Percentiles rank a stretch among this genome's conserved stretches.
These are phyloP conservation scores for Lagenidium giganteum DNA, from an alignment of 352 stramenopile genomes.

Conservation along the genomic window DNA sequence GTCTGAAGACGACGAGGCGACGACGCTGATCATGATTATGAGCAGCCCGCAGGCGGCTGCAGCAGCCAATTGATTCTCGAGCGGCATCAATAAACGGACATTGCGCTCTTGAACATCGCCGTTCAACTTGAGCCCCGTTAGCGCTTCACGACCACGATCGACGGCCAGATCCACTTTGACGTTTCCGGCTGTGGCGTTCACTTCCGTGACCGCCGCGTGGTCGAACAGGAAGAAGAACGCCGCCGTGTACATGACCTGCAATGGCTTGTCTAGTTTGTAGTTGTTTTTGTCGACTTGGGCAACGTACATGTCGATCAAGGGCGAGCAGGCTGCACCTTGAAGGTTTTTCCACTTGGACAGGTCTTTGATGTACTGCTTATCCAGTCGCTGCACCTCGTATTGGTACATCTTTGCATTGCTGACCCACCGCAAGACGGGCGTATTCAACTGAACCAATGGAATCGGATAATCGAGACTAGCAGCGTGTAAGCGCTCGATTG, in stretches of 20 bases:
- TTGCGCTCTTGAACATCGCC: slow-evolving; percentile 11
- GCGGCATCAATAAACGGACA: slow-evolving; percentile 13
- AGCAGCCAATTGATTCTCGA: neutral
- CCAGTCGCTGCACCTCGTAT: too few species aligned
- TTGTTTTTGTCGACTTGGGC: slow-evolving; percentile 33
- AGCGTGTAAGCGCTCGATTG: slow-evolving; percentile 11
- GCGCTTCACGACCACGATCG: slow-evolving; percentile 5
- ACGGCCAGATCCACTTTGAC: neutral
- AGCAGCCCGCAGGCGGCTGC: too few species aligned
- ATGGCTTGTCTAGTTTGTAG: slow-evolving; percentile 32
- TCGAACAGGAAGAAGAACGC: slow-evolving; percentile 49
- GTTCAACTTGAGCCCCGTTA: slow-evolving; percentile 12
- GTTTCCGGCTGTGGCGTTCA: slow-evolving; percentile 10
- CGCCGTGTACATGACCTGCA: slow-evolving; percentile 42
- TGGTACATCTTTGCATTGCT: too few species aligned
- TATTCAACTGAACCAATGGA: slow-evolving; percentile 36
- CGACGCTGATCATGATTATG: neutral
- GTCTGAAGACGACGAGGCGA: too few species aligned
- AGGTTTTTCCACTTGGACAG: too few species aligned
- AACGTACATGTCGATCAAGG: slow-evolving; percentile 43
- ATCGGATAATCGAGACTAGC: slow-evolving; percentile 36
- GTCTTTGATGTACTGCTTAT: too few species aligned
- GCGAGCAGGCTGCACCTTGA: slow-evolving; percentile 24
- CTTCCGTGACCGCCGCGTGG: slow-evolving; percentile 23
- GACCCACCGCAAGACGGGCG: too few species aligned